Evolutionary conservation across 2,329 filamentous ascomycete species (phyloP).

Genomic region (Aspergillus viridinutans): DNA sequence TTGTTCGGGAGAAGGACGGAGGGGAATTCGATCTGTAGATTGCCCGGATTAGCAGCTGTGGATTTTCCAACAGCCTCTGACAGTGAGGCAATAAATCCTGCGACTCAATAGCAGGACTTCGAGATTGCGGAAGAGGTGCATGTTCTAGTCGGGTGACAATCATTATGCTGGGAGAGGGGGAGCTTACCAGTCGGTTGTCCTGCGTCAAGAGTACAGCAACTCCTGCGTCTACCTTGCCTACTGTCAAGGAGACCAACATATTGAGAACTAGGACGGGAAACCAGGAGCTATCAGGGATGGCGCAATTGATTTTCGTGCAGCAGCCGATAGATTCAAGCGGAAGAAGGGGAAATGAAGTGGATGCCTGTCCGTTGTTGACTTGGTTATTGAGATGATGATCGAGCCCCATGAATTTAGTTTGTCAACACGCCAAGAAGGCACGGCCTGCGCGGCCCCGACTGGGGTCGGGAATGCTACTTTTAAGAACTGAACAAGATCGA

Average conservation of each 20-base stretch:
- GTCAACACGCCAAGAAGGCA: neutral
- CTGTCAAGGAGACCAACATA: slow-evolving; percentile 96
- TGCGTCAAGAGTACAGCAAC: slow-evolving; percentile 95
- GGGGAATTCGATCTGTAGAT: slow-evolving; percentile 85
- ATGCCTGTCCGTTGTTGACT: slow-evolving; percentile 1
- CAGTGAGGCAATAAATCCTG: neutral
- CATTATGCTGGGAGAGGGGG: slow-evolving; percentile 8
- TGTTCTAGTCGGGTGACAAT: neutral
- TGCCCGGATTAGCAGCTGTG: slow-evolving; percentile 1
- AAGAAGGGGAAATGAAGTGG: neutral
- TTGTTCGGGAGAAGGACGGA: slow-evolving; percentile 94
- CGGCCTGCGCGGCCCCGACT: neutral
- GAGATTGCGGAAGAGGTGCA: neutral
- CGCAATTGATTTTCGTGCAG: neutral
- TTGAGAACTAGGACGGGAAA: slow-evolving; percentile 21
- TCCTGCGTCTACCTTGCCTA: slow-evolving; percentile 98
- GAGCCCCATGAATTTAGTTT: neutral
- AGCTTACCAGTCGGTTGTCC: slow-evolving; percentile 86
- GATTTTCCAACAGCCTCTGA: neutral
- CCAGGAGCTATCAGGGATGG: neutral
- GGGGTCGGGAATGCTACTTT: neutral
- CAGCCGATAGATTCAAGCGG: neutral
- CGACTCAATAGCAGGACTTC: neutral
- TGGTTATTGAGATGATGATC: neutral
- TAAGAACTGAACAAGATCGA: neutral